Base-by-base conservation (phyloP, 345 rosid species). In the Sonneratia caseolaris region DNA sequence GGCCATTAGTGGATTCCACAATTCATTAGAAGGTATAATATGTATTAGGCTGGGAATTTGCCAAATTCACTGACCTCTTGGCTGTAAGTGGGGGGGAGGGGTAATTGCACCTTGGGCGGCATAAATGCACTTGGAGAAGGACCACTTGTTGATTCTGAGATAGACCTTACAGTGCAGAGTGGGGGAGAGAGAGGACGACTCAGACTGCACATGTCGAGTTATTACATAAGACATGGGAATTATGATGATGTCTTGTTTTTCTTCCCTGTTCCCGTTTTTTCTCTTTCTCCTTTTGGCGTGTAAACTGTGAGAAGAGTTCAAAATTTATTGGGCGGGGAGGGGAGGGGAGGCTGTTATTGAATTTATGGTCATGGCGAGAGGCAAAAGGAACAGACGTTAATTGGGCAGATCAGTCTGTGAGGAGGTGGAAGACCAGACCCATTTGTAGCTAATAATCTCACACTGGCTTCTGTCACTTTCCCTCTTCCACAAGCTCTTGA, bases 151-250 rank as follows among this genome's bases (percentile, higher is more conserved):
- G 43, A 75, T 51, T 73, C 9, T 82, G 87, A 84, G 82, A 70
- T 66, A 73, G 88, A 86, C 90, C 51, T 69, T 3, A 80, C 91
- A 76, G 37, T 77, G 80, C 77, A 76, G 71, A 59, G 37, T 37
- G 37, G 9, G 5, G 32, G 59, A 55, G 24, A 55, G n/a, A 16
- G 22, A 36, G 24, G 64, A 59, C 14, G 64, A 69, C 76, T 74
- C 74, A 72, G 74, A 55, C 75, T 69, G 78, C 79, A 75, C 59
- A 47, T 32, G 37, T 38, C 19, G 70, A 73, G 74, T 81, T 68
- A 78, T 68, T 69, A 59, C 72, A 76, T 66, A 76, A 56, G 75
- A 73, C 78, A 78, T 66, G 76, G 72, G 71, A 71, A 74, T 64
- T 71, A 78, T 76, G 48, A 66, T 72, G 79, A 59, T 32, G 49